Percentiles rank a stretch among this genome's conserved stretches.
phyloP scores from a whole-genome alignment of 306 rosid genomes.

The Oxytropis ochrocephala region DNA sequence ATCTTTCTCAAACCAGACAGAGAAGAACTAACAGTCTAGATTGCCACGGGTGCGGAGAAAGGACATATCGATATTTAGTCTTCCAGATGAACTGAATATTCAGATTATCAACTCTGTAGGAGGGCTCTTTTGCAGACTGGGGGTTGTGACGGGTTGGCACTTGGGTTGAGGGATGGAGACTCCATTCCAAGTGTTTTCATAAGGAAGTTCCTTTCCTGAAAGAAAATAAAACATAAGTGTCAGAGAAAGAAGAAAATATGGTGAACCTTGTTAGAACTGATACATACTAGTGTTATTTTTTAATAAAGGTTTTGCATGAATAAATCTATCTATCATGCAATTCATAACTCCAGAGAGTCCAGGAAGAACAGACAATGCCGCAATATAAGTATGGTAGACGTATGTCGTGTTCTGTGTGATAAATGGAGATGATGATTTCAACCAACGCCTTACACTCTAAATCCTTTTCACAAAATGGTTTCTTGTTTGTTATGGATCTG shows the following conservation, averaged over 20 bases:
- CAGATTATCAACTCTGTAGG: slow-evolving; percentile 63
- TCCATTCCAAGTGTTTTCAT: slow-evolving; percentile 95
- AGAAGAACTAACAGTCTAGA: slow-evolving; percentile 28
- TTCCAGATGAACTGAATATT: slow-evolving; percentile 33
- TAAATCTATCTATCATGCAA: neutral
- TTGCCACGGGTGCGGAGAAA: slow-evolving; percentile 14
- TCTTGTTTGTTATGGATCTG: neutral
- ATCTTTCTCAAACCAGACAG: slow-evolving; percentile 41
- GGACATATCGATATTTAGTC: slow-evolving; percentile 16
- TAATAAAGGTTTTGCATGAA: neutral
- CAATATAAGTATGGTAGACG: neutral
- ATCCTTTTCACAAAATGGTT: neutral
- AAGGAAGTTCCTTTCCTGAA: slow-evolving; percentile 95
- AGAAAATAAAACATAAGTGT: neutral
- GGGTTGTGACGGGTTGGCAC: slow-evolving; percentile 56
- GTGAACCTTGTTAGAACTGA: slow-evolving; percentile 15
- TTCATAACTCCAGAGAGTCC: neutral
- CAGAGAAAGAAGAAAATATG: slow-evolving; percentile 6
- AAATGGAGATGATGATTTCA: slow-evolving; percentile 5
- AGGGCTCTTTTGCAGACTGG: slow-evolving; percentile 97
- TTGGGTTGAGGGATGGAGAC: slow-evolving; percentile 57
- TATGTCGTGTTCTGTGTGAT: neutral
- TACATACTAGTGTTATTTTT: neutral
- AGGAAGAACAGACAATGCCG: neutral
- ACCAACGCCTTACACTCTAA: slow-evolving; percentile 1